Evolutionary conservation across 768 basidiomycete species (phyloP).

Genomic region (Myochromella boudieri): DNA sequence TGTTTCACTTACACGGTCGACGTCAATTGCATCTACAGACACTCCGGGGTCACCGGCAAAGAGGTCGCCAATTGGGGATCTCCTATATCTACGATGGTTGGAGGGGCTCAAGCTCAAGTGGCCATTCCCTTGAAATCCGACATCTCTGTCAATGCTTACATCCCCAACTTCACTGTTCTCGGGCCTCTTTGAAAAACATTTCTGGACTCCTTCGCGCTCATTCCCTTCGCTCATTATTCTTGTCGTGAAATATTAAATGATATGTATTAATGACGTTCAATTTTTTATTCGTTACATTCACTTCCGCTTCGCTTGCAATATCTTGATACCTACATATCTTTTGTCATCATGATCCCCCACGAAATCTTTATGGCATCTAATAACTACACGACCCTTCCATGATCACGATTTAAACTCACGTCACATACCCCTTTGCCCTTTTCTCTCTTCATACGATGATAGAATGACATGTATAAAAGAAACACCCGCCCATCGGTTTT

Average conservation of each 20-base stretch:
- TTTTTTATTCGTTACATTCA: not conserved
- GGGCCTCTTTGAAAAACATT: not conserved
- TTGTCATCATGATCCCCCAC: constrained; percentile 5
- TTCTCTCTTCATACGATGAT: too few relatives aligned
- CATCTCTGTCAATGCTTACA: not conserved
- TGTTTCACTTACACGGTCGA: constrained; percentile 15
- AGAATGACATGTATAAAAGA: too few relatives aligned
- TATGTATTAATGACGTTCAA: constrained; percentile 1
- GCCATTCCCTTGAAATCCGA: constrained; percentile 61
- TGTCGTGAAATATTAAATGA: not conserved
- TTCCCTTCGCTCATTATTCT: not conserved
- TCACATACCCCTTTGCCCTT: constrained; percentile 1
- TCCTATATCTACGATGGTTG: constrained; percentile 96
- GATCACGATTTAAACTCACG: constrained; percentile 3
- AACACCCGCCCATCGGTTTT: not conserved
- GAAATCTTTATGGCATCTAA: not conserved
- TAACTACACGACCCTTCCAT: constrained; percentile 3
- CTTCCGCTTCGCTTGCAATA: not conserved
- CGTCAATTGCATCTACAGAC: constrained; percentile 24
- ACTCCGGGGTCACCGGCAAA: constrained; percentile 41
- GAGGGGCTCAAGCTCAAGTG: constrained; percentile 90
- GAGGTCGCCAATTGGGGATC: constrained; percentile 90
- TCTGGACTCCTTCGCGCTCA: not conserved
- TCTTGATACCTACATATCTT: constrained; percentile 2
- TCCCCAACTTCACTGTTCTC: not conserved